Evolutionary conservation across 1,139 yeast genomes (phyloP), one percentile per base, ranked within the genome.

Genomic region (Nakaseomyces nivariensis): DNA sequence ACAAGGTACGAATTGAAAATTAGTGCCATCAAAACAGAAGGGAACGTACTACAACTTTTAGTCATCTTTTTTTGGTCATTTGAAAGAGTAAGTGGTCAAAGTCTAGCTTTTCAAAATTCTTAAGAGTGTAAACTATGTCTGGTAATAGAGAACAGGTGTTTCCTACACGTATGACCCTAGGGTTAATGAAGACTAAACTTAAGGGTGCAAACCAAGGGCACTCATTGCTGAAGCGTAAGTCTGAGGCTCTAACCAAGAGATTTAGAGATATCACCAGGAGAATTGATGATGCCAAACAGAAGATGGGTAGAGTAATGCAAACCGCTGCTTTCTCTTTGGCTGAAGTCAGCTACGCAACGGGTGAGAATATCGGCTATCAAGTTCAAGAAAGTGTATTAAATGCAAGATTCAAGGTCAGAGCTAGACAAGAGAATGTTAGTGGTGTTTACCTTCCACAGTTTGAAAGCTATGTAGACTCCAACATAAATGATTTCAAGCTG

Each of bases 231-330:
- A 92, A 92, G 73, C 80, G 97, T 70, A 92, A 92, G 70, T 88
- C 97, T 4, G 98, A 92, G 70, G 98, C 98, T 1, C 77, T 92
- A 64, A 92, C 98, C 41, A 89, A 90, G 67, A 76, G 98, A 62
- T 92, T 92, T 72, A 81, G 98, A 68, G 98, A 92, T 59, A 92
- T 92, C 63, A 89, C 97, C 37, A 85, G 79, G 66, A 75, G 96
- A 67, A 92, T 92, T 64, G 96, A 92, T 67, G 97, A 90, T 59
- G 78, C 97, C 48, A 92, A 92, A 71, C 80, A 92, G 59, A 92
- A 90, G 74, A 92, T 92, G 98, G 98, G 97, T 46, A 77, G 94
- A 57, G 96, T 92, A 43, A 92, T 92, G 97, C 98, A 92, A 67
- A 86, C 95, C 0, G 98, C 98, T 1, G 95, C 97, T 0, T 92